Conservation (phyloP, 345 rosid species). For the Diplotaxis tenuifolia region DNA sequence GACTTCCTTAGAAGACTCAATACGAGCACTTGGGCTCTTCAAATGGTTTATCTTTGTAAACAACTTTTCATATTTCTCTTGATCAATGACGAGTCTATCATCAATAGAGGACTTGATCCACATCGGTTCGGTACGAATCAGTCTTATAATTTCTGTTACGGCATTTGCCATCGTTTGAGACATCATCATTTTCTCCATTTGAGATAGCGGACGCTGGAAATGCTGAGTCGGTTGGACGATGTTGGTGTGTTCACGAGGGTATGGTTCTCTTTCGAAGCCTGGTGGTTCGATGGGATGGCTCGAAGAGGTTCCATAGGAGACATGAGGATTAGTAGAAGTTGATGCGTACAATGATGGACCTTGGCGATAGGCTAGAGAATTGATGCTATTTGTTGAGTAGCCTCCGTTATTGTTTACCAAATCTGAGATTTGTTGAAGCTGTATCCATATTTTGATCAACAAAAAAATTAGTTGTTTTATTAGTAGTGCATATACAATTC, state of each 20-base stretch:
- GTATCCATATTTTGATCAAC: neutral
- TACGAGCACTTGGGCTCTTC: conserved; percentile 41
- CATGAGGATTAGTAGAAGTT: neutral
- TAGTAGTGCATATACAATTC: neutral
- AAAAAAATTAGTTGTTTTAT: neutral
- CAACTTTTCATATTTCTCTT: conserved; percentile 42
- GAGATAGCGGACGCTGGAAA: conserved; percentile 33
- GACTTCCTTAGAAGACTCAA: conserved; percentile 64
- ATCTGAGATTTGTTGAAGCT: neutral
- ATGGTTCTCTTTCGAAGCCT: conserved; percentile 4
- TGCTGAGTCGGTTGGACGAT: neutral
- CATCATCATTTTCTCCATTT: conserved; percentile 46
- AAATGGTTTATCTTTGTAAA: conserved; percentile 37
- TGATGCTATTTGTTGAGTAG: neutral
- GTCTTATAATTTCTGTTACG: conserved; percentile 48
- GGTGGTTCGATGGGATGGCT: conserved; percentile 5
- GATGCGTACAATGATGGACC: conserved; percentile 8
- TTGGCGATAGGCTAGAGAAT: neutral
- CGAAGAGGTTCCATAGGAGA: neutral
- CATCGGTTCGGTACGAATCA: conserved; percentile 46
- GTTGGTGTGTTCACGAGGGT: conserved; percentile 12
- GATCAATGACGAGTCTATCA: conserved; percentile 46
- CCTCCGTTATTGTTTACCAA: neutral
- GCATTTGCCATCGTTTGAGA: conserved; percentile 43
- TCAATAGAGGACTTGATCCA: conserved; percentile 52